Base-by-base conservation (phyloP, 176 grass and related monocot species). In the Zizania latifolia region DNA sequence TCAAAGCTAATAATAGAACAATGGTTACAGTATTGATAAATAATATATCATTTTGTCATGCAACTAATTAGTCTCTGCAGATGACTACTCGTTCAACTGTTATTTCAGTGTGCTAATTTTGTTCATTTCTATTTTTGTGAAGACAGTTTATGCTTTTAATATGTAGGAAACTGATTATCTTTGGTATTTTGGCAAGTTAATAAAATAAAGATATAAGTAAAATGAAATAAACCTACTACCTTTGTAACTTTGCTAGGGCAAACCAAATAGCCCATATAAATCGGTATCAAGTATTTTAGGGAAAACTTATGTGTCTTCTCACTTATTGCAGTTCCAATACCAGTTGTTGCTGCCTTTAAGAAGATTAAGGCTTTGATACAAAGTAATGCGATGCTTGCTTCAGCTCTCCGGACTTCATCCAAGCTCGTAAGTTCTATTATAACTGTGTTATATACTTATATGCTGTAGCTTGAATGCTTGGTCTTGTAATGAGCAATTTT, bases 331-430 rank as follows among this genome's bases (percentile, higher is more conserved):
- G 95, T 99, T 41, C 95, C 95, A 75, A 99, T 99, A 45, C 79
- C 87, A 75, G 83, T 94, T 72, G 90, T 99, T 83, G 95, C 87
- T 59, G 77, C 62, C 58, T 99, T 99, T 75, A 99, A 99, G 89
- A 99, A 99, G 94, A 99, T 99, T 56, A 99, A 92, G 82, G 84
- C 95, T 83, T 66, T 94, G 44, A 74, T 99, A 30, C 91, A 92
- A 44, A 94, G 55, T 76, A 89, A 88, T 57, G 75, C 91, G 65
- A 88, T 89, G 71, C 95, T 99, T 74, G 89, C 87, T 82, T 84
- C 85, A 70, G 89, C 95, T 70, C 95, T 99, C 68, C 86, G 86
- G 53, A 84, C 95, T 74, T 99, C 95, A 72, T 88, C 86, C 77
- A 99, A 99, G 62, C 91, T 99, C 38, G 95, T 94, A 83, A 86